A percentile compares a stretch with the other conserved stretches of the same genome.
phyloP scores from a whole-genome alignment of 805 yeast species.

The Zygotorulaspora sp. region DNA sequence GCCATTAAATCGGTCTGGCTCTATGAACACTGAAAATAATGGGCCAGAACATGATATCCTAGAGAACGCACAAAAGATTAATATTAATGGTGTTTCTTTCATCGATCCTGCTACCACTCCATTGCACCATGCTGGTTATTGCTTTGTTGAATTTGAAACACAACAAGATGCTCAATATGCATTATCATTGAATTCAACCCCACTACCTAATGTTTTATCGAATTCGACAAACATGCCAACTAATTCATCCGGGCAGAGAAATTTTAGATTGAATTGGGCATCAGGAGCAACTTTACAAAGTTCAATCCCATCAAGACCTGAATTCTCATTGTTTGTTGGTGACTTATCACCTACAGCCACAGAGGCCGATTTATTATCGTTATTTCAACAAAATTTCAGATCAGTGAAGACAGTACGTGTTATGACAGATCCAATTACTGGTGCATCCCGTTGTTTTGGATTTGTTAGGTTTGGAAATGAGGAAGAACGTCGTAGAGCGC shows the following conservation, averaged over 20 bases:
- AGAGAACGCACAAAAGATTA: constrained; percentile 17
- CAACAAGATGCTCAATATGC: constrained; percentile 69
- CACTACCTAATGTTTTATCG: constrained; percentile 48
- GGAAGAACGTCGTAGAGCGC: constrained; percentile 61
- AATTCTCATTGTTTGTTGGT: constrained; percentile 76
- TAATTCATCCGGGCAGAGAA: constrained; percentile 45
- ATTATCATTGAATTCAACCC: constrained; percentile 57
- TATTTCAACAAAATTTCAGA: constrained; percentile 61
- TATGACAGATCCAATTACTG: constrained; percentile 80
- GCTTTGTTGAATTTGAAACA: constrained; percentile 69
- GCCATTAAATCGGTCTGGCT: background rate
- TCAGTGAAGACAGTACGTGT: constrained; percentile 77
- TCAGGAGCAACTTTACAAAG: constrained; percentile 72
- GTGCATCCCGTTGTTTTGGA: constrained; percentile 74
- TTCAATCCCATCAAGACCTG: constrained; percentile 69
- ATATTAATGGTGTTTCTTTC: constrained; percentile 32
- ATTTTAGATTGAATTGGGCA: constrained; percentile 79
- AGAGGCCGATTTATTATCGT: constrained; percentile 69
- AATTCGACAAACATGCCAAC: constrained; percentile 22
- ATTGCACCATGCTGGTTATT: constrained; percentile 56
- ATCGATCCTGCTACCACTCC: constrained; percentile 34
- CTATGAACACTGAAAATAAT: constrained; percentile 1
- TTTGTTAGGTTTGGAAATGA: constrained; percentile 73
- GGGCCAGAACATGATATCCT: constrained; percentile 11
- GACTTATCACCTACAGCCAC: constrained; percentile 74